Evolutionary conservation across 2,329 filamentous ascomycete species (phyloP).

Genomic region (Akanthomyces uredinophilus): DNA sequence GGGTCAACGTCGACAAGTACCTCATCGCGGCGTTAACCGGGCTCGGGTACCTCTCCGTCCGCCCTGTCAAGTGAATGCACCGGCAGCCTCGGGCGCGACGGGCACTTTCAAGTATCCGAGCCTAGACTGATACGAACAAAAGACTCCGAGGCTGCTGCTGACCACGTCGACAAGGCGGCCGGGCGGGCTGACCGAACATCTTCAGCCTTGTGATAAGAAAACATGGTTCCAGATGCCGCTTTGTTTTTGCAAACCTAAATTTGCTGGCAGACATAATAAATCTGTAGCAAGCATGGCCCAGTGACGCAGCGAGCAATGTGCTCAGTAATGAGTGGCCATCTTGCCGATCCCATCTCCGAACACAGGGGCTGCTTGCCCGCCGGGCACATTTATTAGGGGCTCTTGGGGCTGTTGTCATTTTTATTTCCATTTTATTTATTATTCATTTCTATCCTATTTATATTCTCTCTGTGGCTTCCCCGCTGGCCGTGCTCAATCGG

Average conservation of each 20-base stretch:
- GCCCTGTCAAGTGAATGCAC: background rate
- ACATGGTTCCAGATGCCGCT: background rate
- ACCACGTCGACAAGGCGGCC: background rate
- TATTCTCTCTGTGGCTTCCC: background rate
- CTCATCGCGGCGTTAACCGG: background rate
- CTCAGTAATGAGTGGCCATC: background rate
- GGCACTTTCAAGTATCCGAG: constrained; percentile 5
- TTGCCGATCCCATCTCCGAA: constrained; percentile 11
- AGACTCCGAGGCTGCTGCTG: background rate
- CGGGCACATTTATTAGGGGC: background rate
- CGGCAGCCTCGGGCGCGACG: constrained; percentile 6
- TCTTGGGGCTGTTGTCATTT: background rate
- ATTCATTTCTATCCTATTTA: background rate
- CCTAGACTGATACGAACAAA: background rate
- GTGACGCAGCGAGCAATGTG: background rate
- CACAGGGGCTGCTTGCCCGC: background rate
- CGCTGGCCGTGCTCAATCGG: background rate
- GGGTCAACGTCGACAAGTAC: background rate
- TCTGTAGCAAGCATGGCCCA: background rate
- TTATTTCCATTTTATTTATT: background rate
- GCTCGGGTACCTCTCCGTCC: background rate
- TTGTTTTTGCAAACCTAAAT: background rate
- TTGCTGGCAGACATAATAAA: background rate
- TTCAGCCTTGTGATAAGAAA: background rate
- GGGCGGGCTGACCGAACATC: background rate